Conservation (phyloP, 108 stramenopile species). For the Cyclotella atomus region DNA sequence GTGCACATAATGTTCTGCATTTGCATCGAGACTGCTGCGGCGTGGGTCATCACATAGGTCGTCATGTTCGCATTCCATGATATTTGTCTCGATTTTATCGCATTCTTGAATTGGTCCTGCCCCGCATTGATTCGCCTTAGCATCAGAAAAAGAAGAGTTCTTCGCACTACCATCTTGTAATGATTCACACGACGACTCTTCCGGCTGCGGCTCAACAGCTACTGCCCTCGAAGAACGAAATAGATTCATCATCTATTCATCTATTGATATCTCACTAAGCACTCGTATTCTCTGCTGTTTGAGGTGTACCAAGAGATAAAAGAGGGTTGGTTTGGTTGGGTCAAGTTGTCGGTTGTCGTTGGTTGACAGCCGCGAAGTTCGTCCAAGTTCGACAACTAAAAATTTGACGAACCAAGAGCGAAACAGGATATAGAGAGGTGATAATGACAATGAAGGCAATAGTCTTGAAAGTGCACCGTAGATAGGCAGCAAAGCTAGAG, state of each 20-base stretch:
- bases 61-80: neutral
- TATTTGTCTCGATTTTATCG: neutral
- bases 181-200: neutral
- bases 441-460: too few relatives aligned
- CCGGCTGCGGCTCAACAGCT: neutral
- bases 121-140: too few relatives aligned
- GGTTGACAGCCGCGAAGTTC: too few relatives aligned
- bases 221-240: neutral
- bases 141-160: neutral
- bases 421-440: too few relatives aligned
- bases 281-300: too few relatives aligned
- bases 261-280: neutral
- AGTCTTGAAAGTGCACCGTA: too few relatives aligned
- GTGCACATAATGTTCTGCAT: slow-evolving; percentile 14
- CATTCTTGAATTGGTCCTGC: neutral
- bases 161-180: neutral
- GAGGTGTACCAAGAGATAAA: too few relatives aligned
- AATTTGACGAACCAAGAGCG: too few relatives aligned
- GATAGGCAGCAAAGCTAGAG: too few relatives aligned
- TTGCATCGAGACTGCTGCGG: neutral
- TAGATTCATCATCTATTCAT: neutral
- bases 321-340: too few relatives aligned
- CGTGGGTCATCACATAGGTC: neutral
- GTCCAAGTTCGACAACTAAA: too few relatives aligned
- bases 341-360: too few relatives aligned